Evolutionary conservation across 495 filamentous ascomycete genomes (phyloP), one percentile per base, ranked within the genome.

Genomic region (Chaetomium tenue): DNA sequence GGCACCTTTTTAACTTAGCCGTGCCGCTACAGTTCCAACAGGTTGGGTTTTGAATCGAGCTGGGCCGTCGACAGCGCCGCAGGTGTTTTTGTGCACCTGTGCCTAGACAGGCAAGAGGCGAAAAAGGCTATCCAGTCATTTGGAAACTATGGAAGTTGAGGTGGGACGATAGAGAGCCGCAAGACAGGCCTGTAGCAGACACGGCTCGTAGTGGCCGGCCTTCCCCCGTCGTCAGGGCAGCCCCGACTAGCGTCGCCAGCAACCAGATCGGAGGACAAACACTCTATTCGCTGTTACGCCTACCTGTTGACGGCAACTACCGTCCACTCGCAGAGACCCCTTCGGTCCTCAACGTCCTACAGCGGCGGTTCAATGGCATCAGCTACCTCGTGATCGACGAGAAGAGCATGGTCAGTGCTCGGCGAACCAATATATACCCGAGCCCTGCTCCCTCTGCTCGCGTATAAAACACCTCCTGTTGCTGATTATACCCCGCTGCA

Each of bases 361-460:
- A 58, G 55, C 55, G 55, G 55, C 37, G n/a, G 7, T 44, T 58
- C n/a, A 58, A 37, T 18, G 55, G 55, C 55, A 58, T 58, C 18
- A 20, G 44, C 20, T 42, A 58, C 33, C 55, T 58, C n/a, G 54
- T 58, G 39, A 58, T 58, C 20, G 55, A 44, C 55, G 55, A 58
- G 39, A 58, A 42, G 33, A 58, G 39, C 37, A 58, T 58, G 37
- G 44, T 47, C 44, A 47, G 5, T 52, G 5, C 13, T 52, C 13
- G 25, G 50, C 16, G 33, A 30, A 56, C 28, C n/a, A 23, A 22
- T 40, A 40, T 56, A 40, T 40, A 18, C 33, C 33, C n/a, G 53
- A 56, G 28, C 53, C 53, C 53, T 40, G 18, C 53, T 33, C n/a
- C 30, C 16, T 23, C 30, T 56, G 30, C 18, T 39, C 53, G 9